phyloP scores from a whole-genome alignment of 768 basidiomycete genomes.

The Termitomyces sp. region DNA sequence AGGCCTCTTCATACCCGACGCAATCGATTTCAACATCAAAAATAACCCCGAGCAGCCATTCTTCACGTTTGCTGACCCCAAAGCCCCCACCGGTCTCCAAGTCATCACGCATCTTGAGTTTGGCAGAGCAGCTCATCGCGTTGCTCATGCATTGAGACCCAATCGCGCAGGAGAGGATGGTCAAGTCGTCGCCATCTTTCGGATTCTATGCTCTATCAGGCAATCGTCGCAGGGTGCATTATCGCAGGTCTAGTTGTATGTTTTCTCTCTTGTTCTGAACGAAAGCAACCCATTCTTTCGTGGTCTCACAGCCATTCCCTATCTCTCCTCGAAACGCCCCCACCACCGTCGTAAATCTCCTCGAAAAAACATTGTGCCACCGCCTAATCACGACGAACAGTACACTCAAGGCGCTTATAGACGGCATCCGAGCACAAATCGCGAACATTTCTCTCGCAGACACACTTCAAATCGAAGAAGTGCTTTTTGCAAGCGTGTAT shows the following conservation, averaged over 20 bases:
- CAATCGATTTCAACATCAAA: conserved; percentile 6
- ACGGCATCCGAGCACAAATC: conserved; percentile 21
- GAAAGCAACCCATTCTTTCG: no score
- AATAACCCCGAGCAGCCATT: conserved; percentile 15
- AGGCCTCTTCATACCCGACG: neutral
- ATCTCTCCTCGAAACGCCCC: conserved; percentile 33
- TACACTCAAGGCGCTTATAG: conserved; percentile 24
- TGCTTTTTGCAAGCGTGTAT: conserved; percentile 12
- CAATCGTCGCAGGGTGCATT: conserved; percentile 26
- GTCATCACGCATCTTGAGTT: conserved; percentile 32
- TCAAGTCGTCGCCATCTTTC: conserved; percentile 20
- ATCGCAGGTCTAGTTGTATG: conserved; percentile 14
- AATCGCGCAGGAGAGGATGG: conserved; percentile 16
- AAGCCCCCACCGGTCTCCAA: conserved; percentile 14
- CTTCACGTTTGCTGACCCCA: conserved; percentile 12
- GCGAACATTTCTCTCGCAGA: conserved; percentile 9
- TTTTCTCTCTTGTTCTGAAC: no score
- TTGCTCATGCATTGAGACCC: conserved; percentile 29
- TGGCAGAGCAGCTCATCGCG: conserved; percentile 31
- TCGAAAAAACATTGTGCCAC: conserved; percentile 20
- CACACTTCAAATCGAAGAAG: conserved; percentile 25
- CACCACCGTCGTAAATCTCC: conserved; percentile 24
- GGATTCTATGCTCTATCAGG: conserved; percentile 28
- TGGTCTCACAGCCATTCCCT: conserved; percentile 5
- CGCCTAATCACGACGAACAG: conserved; percentile 30